Evolutionary conservation across 2,329 filamentous ascomycete species (phyloP).

Genomic region (Sporothrix schenckii): DNA sequence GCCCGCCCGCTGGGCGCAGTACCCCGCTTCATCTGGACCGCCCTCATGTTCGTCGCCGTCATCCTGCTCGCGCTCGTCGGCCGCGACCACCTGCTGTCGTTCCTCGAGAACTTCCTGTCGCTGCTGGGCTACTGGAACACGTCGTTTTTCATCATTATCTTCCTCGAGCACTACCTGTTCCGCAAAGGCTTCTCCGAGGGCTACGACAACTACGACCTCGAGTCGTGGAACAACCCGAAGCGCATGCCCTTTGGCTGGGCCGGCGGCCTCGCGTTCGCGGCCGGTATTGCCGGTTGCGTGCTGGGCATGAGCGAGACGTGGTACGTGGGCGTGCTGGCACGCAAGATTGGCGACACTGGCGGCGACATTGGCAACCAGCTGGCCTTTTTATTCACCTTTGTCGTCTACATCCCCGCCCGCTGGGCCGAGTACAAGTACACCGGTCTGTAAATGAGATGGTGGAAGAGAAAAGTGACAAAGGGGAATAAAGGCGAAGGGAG

Average conservation of each 20-base stretch:
- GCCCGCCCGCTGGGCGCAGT: constrained; percentile 48
- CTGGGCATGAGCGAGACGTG: constrained; percentile 63
- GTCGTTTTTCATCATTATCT: constrained; percentile 53
- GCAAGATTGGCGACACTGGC: constrained; percentile 49
- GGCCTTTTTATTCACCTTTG: constrained; percentile 52
- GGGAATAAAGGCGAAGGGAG: not conserved
- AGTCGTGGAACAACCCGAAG: constrained; percentile 52
- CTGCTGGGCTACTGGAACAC: constrained; percentile 57
- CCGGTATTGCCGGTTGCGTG: constrained; percentile 53
- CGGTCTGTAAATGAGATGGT: constrained; percentile 42
- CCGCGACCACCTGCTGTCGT: constrained; percentile 48
- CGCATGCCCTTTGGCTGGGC: constrained; percentile 51
- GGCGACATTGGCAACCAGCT: constrained; percentile 59
- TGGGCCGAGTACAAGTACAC: constrained; percentile 53
- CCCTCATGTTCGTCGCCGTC: constrained; percentile 51
- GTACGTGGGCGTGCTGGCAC: constrained; percentile 53
- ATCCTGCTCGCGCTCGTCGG: constrained; percentile 51
- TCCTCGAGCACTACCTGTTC: constrained; percentile 54
- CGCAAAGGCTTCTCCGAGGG: constrained; percentile 43
- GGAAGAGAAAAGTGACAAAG: not conserved
- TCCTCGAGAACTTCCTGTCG: constrained; percentile 53
- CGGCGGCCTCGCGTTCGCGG: constrained; percentile 49
- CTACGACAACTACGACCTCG: constrained; percentile 52
- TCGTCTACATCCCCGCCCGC: constrained; percentile 52
- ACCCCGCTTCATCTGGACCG: constrained; percentile 54